Conservation (phyloP, 306 rosid genomes). For the Crotalaria pallida region DNA sequence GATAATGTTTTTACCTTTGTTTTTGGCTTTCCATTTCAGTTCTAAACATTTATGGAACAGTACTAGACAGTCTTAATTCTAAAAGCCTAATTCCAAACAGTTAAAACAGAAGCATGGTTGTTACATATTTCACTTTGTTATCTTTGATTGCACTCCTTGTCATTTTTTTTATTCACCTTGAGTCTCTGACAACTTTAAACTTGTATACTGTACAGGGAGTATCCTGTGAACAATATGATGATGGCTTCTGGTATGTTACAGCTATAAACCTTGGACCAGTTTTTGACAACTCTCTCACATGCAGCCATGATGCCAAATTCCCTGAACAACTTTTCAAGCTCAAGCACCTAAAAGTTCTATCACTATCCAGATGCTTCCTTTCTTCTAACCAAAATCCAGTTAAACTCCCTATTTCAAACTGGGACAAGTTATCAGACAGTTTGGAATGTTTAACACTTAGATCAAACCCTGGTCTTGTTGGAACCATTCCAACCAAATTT, state of each 20-base stretch:
- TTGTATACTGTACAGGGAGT: slow-evolving; percentile 36
- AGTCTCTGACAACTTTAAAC: background rate
- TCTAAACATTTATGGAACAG: slow-evolving; percentile 8
- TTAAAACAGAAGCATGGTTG: background rate
- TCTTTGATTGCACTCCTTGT: background rate
- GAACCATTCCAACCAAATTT: slow-evolving; percentile 36
- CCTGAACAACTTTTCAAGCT: slow-evolving; percentile 42
- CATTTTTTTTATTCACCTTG: background rate
- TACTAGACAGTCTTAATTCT: background rate
- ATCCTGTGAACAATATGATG: slow-evolving; percentile 44
- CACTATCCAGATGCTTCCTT: slow-evolving; percentile 36
- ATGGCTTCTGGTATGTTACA: slow-evolving; percentile 44
- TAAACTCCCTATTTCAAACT: slow-evolving; percentile 33
- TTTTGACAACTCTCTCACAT: slow-evolving; percentile 39
- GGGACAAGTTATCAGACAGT: slow-evolving; percentile 38
- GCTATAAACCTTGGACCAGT: slow-evolving; percentile 37
- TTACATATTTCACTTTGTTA: background rate
- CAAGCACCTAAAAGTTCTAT: slow-evolving; percentile 38
- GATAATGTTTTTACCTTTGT: background rate
- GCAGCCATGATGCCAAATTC: slow-evolving; percentile 30
- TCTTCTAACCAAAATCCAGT: slow-evolving; percentile 31
- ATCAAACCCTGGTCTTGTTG: slow-evolving; percentile 49
- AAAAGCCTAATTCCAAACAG: background rate
- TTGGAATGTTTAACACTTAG: slow-evolving; percentile 44
- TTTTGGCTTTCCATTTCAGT: background rate